Evolutionary conservation across 257 asterid species (phyloP).

Genomic region (Oldenlandia corymbosa): DNA sequence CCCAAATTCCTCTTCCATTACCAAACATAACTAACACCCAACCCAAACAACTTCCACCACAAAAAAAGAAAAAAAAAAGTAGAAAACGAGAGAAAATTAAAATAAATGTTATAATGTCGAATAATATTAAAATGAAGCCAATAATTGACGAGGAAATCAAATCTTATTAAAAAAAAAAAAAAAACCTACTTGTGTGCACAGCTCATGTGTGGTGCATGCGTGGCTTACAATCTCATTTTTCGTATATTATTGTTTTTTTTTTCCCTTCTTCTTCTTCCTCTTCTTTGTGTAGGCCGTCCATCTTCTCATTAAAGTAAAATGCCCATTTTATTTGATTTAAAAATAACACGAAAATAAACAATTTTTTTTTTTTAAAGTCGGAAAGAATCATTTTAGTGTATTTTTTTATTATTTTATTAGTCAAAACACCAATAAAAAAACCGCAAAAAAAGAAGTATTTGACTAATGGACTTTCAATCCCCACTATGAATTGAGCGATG

Average conservation of each 20-base stretch:
- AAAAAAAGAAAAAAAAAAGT: background rate
- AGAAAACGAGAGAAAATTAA: no score
- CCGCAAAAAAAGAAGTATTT: constrained; percentile 1
- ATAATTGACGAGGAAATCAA: background rate
- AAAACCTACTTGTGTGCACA: background rate
- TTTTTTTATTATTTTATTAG: no score
- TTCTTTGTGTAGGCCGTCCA: no score
- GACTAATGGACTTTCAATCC: background rate
- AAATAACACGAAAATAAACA: no score
- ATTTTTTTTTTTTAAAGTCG: no score
- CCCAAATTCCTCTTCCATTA: constrained; percentile 10
- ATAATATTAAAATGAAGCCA: no score
- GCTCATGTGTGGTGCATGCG: constrained; percentile 2
- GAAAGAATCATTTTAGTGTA: no score
- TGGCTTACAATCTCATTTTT: background rate
- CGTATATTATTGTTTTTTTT: background rate
- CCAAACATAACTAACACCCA: constrained; percentile 6
- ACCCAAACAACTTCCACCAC: background rate
- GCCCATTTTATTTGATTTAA: no score
- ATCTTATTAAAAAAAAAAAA: background rate
- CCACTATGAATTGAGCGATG: background rate
- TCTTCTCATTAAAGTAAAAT: no score
- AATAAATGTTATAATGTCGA: no score
- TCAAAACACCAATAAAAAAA: no score
- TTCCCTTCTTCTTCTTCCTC: no score